A percentile compares a stretch with the other conserved stretches of the same genome.
phyloP scores from a whole-genome alignment of 495 filamentous ascomycete species.

The Thermochaetoides thermophila region DNA sequence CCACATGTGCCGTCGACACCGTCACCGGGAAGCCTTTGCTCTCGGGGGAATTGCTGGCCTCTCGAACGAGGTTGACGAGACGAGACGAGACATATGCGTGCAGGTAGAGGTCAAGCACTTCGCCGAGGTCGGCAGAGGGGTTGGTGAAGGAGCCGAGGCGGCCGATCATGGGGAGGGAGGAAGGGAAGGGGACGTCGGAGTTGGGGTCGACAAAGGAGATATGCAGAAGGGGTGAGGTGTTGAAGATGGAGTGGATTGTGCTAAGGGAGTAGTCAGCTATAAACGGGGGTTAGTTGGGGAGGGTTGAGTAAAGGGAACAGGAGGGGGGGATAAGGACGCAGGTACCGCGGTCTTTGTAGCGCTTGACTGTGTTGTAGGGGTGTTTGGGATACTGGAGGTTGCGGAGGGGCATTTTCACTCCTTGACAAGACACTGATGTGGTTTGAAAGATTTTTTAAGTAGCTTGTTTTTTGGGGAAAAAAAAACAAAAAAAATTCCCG shows the following conservation, averaged over 20 bases:
- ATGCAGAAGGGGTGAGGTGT: conserved; percentile 60
- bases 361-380: conserved; percentile 54
- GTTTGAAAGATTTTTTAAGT: background rate
- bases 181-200: conserved; percentile 61
- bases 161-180: conserved; percentile 78
- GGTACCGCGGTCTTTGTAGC: conserved; percentile 51
- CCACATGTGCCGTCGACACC: conserved; percentile 48
- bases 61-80: conserved; percentile 52
- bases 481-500: background rate
- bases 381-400: conserved; percentile 53
- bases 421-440: background rate
- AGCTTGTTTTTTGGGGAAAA: background rate
- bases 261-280: conserved; percentile 59
- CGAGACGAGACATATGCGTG: conserved; percentile 73
- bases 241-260: conserved; percentile 70
- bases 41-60: conserved; percentile 13
- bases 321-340: too few species aligned
- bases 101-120: conserved; percentile 66
- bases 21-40: conserved; percentile 43
- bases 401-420: conserved; percentile 28
- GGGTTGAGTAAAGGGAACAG: too few species aligned
- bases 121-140: conserved; percentile 46
- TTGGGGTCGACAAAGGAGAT: conserved; percentile 58
- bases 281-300: background rate
- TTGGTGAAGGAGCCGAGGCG: conserved; percentile 58